A percentile compares a stretch with the other conserved stretches of the same genome.
phyloP scores from a whole-genome alignment of 2,329 filamentous ascomycete genomes.

The Penicillium sp. region DNA sequence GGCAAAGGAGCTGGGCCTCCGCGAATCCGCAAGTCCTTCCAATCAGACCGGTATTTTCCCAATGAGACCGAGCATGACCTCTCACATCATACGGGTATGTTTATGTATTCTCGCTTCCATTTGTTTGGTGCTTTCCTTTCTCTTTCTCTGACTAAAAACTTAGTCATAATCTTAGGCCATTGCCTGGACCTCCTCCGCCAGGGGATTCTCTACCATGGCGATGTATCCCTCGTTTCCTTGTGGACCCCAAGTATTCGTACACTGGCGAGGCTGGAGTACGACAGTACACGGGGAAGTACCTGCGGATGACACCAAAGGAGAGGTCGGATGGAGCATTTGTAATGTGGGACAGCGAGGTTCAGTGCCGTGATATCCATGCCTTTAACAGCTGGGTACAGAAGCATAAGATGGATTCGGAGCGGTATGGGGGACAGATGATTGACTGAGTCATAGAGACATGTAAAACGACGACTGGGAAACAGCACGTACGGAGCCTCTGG shows the following conservation, averaged over 20 bases:
- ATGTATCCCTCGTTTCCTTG: background rate
- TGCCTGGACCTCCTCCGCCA: background rate
- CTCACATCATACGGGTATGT: background rate
- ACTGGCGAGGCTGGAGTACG: background rate
- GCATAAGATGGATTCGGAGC: background rate
- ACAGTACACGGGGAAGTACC: background rate
- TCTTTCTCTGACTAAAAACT: too few relatives aligned
- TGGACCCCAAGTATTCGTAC: background rate
- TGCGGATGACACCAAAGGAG: background rate
- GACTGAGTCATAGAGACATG: background rate
- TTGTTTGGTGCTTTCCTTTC: too few relatives aligned
- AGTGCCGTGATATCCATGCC: background rate
- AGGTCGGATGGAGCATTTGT: background rate
- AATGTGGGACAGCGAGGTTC: background rate
- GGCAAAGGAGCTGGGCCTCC: background rate
- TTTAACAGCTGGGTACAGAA: background rate
- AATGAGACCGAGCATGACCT: background rate
- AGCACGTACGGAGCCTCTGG: too few relatives aligned
- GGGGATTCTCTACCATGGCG: background rate
- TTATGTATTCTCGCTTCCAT: too few relatives aligned
- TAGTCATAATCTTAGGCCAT: background rate
- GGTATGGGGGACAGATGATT: background rate
- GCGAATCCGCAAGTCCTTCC: constrained; percentile 2
- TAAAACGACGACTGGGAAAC: too few relatives aligned
- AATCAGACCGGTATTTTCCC: background rate